These are phyloP conservation scores for Hericium coralloides DNA, from an alignment of 768 basidiomycete genomes.

Conservation along the genomic window DNA sequence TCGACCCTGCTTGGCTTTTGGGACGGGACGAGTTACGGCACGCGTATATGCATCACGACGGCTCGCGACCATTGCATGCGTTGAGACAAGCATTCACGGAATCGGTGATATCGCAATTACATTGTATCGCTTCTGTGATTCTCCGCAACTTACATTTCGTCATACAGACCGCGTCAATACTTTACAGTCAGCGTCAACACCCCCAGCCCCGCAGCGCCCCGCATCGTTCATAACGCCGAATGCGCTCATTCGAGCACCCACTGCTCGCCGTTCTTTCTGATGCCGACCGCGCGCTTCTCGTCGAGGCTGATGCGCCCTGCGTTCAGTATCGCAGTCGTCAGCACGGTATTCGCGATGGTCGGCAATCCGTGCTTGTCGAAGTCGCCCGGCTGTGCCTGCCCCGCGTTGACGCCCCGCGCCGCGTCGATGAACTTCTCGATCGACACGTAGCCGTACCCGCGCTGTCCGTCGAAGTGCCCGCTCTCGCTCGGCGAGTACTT, in stretches of 20 bases:
- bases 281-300: constrained; percentile 77
- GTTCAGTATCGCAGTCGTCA: constrained; percentile 82
- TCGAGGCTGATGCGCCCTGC: constrained; percentile 87
- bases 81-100: neutral
- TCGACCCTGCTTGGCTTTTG: no score
- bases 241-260: constrained; percentile 59
- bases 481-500: constrained; percentile 90
- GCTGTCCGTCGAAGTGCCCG: constrained; percentile 91
- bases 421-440: constrained; percentile 91
- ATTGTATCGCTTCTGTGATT: no score
- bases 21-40: neutral
- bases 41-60: neutral
- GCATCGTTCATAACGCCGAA: neutral
- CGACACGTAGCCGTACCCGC: constrained; percentile 86
- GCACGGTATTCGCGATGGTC: constrained; percentile 82
- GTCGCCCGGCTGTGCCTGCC: constrained; percentile 51
- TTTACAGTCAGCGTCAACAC: no score
- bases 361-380: constrained; percentile 79
- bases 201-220: no score
- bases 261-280: constrained; percentile 53
- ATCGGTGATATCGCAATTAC: no score
- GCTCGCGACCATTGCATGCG: no score
- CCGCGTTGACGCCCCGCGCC: constrained; percentile 68
- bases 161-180: neutral
- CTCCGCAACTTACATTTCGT: constrained; percentile 8